Conservation (phyloP, 2,329 filamentous ascomycete genomes). For the Diaporthe sp. region DNA sequence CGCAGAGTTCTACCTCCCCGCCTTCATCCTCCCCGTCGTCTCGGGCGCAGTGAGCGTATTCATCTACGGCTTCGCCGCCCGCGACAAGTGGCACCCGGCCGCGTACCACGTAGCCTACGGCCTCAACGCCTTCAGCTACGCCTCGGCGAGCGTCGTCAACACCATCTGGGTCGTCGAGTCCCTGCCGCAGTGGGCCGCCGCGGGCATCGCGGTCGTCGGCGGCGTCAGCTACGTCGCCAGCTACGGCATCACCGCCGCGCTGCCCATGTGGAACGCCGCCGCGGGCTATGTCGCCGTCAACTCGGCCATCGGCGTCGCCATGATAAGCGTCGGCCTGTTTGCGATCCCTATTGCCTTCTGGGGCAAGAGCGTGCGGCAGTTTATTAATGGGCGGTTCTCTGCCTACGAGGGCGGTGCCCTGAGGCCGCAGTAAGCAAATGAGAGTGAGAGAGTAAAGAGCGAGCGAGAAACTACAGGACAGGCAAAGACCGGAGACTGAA, state of each 20-base stretch:
- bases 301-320: conserved; percentile 40
- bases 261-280: conserved; percentile 39
- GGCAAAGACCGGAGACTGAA: not conserved
- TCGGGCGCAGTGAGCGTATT: conserved; percentile 43
- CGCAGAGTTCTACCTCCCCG: conserved; percentile 47
- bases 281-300: conserved; percentile 38
- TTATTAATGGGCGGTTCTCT: conserved; percentile 46
- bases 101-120: conserved; percentile 42
- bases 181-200: conserved; percentile 47
- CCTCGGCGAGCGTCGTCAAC: conserved; percentile 43
- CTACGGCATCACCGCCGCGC: conserved; percentile 41
- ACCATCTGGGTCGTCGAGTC: conserved; percentile 48
- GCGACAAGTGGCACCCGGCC: conserved; percentile 30
- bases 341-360: conserved; percentile 47
- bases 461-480: not conserved
- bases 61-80: conserved; percentile 43
- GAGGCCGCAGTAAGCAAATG: conserved; percentile 45
- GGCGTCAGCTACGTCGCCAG: conserved; percentile 43
- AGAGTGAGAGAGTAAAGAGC: not conserved
- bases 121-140: conserved; percentile 45
- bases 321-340: conserved; percentile 44
- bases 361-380: conserved; percentile 47
- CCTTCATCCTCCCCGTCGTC: conserved; percentile 45
- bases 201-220: conserved; percentile 44
- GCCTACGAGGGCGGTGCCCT: conserved; percentile 45